Evolutionary conservation across 129 eudicot species (phyloP), one percentile per base, ranked within the genome.

Genomic region (Tagetes erecta): DNA sequence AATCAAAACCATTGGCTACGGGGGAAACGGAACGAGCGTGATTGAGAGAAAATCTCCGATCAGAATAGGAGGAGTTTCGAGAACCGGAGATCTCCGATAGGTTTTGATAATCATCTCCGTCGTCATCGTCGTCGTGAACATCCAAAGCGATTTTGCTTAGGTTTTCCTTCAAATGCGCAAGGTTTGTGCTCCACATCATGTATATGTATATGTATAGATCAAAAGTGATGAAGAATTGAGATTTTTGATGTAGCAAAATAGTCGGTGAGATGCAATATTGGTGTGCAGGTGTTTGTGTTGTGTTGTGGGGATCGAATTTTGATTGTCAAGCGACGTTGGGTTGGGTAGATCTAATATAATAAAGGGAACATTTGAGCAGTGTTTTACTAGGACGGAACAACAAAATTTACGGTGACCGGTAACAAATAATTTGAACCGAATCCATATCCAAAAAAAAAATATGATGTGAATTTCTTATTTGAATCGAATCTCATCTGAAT

Each of bases 141-240:
- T 91, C 99, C 10, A 84, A 87, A 2, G 97, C 96, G 68, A 94
- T 94, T 81, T 91, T 94, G 44, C 86, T 85, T 42, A 94, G 82
- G 76, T 88, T 87, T 70, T 94, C 99, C 84, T 91, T 91, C 63
- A 85, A 84, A 88, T 84, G 86, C 41, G 97, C 99, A n/a, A 93
- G 82, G 53, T 73, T 85, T 38, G 97, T 83, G 82, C 86, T 86
- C 97, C 97, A 88, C 98, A 90, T 93, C 85, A 59, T 80, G 39
- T 73, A 62, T 74, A 20, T 20, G 27, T 20, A 20, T 20, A 20
- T 20, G 27, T 20, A 20, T 20, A 20, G 27, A 20, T 20, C 45
- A 55, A 11, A 77, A 42, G 13, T 27, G 31, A 33, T 40, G 44
- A 67, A 39, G 3, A 46, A 49, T 37, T 27, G 53, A 13, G 27